Evolutionary conservation across 352 stramenopile genomes (phyloP).

Genomic region (Globisporangium spinosum): DNA sequence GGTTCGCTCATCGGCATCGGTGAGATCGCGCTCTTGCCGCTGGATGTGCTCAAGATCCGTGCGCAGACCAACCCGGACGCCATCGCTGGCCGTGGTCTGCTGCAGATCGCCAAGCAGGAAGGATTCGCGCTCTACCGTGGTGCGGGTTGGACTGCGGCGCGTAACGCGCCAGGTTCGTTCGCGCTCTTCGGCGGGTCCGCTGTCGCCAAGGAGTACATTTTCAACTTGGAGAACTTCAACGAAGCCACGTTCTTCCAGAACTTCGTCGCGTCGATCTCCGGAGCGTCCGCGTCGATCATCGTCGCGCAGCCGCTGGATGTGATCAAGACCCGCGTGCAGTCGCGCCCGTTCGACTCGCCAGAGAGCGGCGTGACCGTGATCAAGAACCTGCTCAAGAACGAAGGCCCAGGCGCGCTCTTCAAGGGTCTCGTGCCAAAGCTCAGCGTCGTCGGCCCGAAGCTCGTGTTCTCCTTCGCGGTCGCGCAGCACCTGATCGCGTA

Average conservation of each 20-base stretch:
- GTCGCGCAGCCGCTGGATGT: slow-evolving; percentile 93
- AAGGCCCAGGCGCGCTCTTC: slow-evolving; percentile 91
- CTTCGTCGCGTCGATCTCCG: slow-evolving; percentile 84
- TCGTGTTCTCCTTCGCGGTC: slow-evolving; percentile 95
- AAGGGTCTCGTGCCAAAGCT: slow-evolving; percentile 95
- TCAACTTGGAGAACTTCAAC: slow-evolving; percentile 88
- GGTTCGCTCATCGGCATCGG: slow-evolving; percentile 93
- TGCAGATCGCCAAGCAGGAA: slow-evolving; percentile 92
- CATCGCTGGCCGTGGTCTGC: slow-evolving; percentile 87
- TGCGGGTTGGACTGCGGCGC: slow-evolving; percentile 88
- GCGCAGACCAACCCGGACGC: slow-evolving; percentile 93
- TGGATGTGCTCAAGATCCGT: slow-evolving; percentile 97
- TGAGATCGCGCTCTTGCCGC: slow-evolving; percentile 92
- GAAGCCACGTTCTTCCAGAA: slow-evolving; percentile 91
- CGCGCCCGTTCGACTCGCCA: slow-evolving; percentile 91
- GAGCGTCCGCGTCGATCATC: slow-evolving; percentile 79
- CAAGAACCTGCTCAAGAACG: slow-evolving; percentile 90
- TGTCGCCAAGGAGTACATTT: slow-evolving; percentile 88
- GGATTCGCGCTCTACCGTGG: slow-evolving; percentile 90
- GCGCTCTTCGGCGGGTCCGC: slow-evolving; percentile 93
- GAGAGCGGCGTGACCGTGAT: slow-evolving; percentile 90
- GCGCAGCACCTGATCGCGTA: slow-evolving; percentile 93
- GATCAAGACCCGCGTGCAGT: slow-evolving; percentile 95
- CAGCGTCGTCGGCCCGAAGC: slow-evolving; percentile 93
- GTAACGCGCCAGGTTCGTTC: slow-evolving; percentile 94